Evolutionary conservation across 495 filamentous ascomycete species (phyloP), one percentile per base, ranked within the genome.

Genomic region (Neurospora sp.): DNA sequence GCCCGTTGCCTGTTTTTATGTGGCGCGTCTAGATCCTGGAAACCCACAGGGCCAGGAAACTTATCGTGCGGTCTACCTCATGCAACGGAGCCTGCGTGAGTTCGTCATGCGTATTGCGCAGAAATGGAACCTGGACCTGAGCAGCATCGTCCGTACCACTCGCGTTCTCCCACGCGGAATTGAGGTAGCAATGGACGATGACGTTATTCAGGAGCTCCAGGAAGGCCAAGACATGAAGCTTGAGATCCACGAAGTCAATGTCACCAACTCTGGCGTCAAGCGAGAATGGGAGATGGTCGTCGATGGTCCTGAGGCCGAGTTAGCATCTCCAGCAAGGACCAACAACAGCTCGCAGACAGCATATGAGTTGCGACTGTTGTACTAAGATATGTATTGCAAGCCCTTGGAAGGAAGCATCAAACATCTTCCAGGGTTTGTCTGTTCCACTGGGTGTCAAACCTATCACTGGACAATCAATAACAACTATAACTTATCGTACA

Each of bases 141-240:
- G 83, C 3, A 87, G 86, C 39, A 88, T 98, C 47, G 80, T 89
- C 14, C 89, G 91, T 39, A 89, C 90, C 2, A 80, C 97, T 31
- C 92, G 86, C 42, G 83, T 94, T 72, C 90, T 91, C 35, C 81
- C 87, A 31, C 87, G 88, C 71, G 93, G 94, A 0, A 79, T 98
- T 5, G 88, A 92, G 74, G 90, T 99, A 65, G 89, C 94, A 79
- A 86, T 98, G 70, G 96, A 99, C 79, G 93, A 99, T 74, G 94
- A 97, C 68, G 90, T 96, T 39, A 89, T 99, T 22, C 87, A 87
- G n/a, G 91, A 94, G 79, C 85, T 98, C 18, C 86, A 90, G 0
- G 96, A 99, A 82, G 94, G 94, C 8, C 93, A 98, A 77, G 95
- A 97, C 77, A 94, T 99, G 90, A 86, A 75, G 3, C 80, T 89